These are phyloP conservation scores for Pythium phragmiticola DNA, from an alignment of 352 stramenopile species.

Conservation along the genomic window DNA sequence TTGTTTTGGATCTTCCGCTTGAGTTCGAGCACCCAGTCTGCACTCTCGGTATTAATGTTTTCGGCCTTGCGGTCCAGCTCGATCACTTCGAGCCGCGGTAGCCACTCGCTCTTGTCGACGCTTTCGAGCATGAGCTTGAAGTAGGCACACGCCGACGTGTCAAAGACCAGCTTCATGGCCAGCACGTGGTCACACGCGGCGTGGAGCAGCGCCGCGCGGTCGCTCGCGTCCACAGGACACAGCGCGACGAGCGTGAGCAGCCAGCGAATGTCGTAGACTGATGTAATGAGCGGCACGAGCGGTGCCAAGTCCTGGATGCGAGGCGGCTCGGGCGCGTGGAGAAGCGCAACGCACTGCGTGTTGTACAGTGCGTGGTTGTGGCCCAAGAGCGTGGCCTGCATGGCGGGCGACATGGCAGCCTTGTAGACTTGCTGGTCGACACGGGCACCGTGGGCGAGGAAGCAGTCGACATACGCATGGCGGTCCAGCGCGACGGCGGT, in stretches of 20 bases:
- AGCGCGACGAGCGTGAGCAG: slow-evolving; percentile 26
- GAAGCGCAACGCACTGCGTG: slow-evolving; percentile 4
- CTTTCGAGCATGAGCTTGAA: slow-evolving; percentile 35
- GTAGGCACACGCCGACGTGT: slow-evolving; percentile 32
- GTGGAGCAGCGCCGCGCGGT: slow-evolving; percentile 11
- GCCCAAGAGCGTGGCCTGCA: slow-evolving; percentile 3
- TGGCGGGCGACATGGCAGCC: neutral
- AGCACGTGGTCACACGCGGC: slow-evolving; percentile 32
- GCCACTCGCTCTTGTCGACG: slow-evolving; percentile 18
- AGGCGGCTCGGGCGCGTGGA: neutral
- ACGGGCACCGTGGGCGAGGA: neutral
- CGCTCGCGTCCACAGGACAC: neutral
- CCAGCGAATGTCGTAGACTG: slow-evolving; percentile 33
- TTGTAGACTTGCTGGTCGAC: neutral
- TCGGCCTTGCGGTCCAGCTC: slow-evolving; percentile 32
- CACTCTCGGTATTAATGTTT: slow-evolving; percentile 39
- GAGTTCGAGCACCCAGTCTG: slow-evolving; percentile 36
- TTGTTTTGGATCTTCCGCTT: slow-evolving; percentile 30
- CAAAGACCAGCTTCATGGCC: slow-evolving; percentile 32
- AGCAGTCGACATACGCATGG: neutral
- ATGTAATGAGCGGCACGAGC: slow-evolving; percentile 34
- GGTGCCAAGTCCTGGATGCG: slow-evolving; percentile 14
- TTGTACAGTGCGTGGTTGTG: slow-evolving; percentile 17
- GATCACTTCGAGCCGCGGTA: slow-evolving; percentile 23
- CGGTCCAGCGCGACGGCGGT: neutral